phyloP scores from a whole-genome alignment of 192 early-diverging fungal genomes.

The Cetraspora pellucida region DNA sequence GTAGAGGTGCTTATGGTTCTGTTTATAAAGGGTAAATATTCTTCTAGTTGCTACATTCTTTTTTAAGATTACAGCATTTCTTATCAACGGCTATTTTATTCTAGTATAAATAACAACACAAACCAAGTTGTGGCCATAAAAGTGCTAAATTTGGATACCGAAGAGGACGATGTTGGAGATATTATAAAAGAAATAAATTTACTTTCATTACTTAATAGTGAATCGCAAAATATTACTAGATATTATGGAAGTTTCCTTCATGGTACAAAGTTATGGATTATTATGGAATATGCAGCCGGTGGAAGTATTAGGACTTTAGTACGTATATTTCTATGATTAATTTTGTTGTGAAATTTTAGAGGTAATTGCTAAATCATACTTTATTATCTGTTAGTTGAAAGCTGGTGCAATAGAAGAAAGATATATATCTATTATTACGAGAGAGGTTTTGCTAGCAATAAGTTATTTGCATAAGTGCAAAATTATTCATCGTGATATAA shows the following conservation, averaged over 20 bases:
- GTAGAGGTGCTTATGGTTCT: slow-evolving; percentile 71
- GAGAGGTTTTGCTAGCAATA: slow-evolving; percentile 86
- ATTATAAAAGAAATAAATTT: slow-evolving; percentile 93
- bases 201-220: slow-evolving; percentile 80
- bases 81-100: not conserved
- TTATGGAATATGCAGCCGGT: slow-evolving; percentile 97
- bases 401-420: slow-evolving; percentile 86
- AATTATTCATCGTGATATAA: slow-evolving; percentile 98
- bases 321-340: slow-evolving; percentile 13
- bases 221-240: slow-evolving; percentile 88
- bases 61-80: not conserved
- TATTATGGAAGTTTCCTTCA: slow-evolving; percentile 91
- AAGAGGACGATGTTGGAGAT: slow-evolving; percentile 94
- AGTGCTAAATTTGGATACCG: slow-evolving; percentile 94
- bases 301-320: slow-evolving; percentile 86
- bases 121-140: slow-evolving; percentile 92
- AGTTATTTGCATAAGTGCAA: slow-evolving; percentile 90
- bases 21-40: slow-evolving; percentile 65
- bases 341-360: not conserved
- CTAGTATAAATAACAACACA: slow-evolving; percentile 72
- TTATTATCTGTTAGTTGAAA: slow-evolving; percentile 58
- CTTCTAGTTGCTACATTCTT: not conserved
- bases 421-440: slow-evolving; percentile 86
- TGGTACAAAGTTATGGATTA: slow-evolving; percentile 94
- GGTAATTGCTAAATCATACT: not conserved